Evolutionary conservation across 345 rosid species (phyloP).

Genomic region (Sonneratia caseolaris): DNA sequence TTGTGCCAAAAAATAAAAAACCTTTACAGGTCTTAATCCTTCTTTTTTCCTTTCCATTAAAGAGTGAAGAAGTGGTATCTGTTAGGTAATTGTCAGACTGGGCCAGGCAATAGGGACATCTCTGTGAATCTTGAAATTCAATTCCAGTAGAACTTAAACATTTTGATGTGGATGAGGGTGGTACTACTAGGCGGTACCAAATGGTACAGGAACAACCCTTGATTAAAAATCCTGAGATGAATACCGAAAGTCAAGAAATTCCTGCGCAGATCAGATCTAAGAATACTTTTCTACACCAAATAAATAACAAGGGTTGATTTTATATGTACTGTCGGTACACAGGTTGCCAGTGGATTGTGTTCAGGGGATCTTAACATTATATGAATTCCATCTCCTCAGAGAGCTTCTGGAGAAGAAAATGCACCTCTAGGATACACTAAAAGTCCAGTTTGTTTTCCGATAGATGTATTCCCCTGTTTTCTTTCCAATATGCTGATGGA

Average conservation of each 20-base stretch:
- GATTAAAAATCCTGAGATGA: neutral
- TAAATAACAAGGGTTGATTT: neutral
- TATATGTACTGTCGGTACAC: neutral
- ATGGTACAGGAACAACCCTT: neutral
- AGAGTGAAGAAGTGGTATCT: neutral
- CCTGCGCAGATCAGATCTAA: neutral
- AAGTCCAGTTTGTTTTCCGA: no score
- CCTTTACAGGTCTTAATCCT: neutral
- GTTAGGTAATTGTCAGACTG: neutral
- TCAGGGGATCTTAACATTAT: no score
- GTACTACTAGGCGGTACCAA: neutral
- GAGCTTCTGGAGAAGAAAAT: no score
- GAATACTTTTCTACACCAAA: neutral
- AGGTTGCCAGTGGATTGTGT: neutral
- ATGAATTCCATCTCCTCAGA: no score
- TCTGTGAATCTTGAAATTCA: neutral
- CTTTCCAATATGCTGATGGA: no score
- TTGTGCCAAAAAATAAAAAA: neutral
- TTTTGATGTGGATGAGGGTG: neutral
- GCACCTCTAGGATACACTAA: no score
- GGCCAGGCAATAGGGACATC: neutral
- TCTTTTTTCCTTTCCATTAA: neutral
- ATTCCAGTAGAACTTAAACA: neutral
- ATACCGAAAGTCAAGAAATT: neutral
- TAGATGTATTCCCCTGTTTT: no score